Evolutionary conservation across 441 rosid species (phyloP), one percentile per base, ranked within the genome.

Genomic region (Omphalea diandra): DNA sequence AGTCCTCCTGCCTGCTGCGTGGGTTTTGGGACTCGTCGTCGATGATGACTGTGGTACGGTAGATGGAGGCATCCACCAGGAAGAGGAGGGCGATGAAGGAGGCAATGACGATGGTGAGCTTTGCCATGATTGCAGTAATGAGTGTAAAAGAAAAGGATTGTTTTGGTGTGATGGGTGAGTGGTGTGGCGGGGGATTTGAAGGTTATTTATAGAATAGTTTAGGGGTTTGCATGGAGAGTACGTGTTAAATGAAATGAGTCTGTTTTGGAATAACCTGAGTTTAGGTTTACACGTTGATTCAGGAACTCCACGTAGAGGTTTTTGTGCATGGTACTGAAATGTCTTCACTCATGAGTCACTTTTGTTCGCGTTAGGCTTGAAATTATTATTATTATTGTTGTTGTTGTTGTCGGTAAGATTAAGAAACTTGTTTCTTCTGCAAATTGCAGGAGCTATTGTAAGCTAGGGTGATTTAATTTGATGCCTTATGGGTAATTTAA

Each of bases 51-150:
- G 41, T 55, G 43, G 67, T 52, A 15, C 58, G 73, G 70, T 75
- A 75, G 33, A 76, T 67, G 65, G 79, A 71, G 22, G 79, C 79
- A 12, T 76, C 73, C 8, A 44, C 73, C 17, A 61, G 38, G 70
- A 76, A 52, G 65, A 76, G 72, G 22, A 56, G 7, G 27, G 65
- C 61, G 12, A 75, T 58, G 14, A 76, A 47, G 61, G 65, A 61
- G 11, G 73, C 73, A 7, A 67, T 15, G 35, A 53, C 65, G 69
- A 78, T 57, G 8, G 54, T 20, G 46, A 81, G 65, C 71, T 81
- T 76, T 29, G 73, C 75, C 84, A 76, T 81, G 22, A 53, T 26
- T 56, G 71, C 6, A 2, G 7, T 1, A 5, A 18, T 6, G 53
- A 20, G 8, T 43, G 10, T 9, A 18, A 15, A 38, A 43, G 41